Percentiles rank a stretch among this genome's conserved stretches.
Evolutionary conservation across 2,329 filamentous ascomycete genomes (phyloP).

Genomic region (Pseudocercospora cruenta): DNA sequence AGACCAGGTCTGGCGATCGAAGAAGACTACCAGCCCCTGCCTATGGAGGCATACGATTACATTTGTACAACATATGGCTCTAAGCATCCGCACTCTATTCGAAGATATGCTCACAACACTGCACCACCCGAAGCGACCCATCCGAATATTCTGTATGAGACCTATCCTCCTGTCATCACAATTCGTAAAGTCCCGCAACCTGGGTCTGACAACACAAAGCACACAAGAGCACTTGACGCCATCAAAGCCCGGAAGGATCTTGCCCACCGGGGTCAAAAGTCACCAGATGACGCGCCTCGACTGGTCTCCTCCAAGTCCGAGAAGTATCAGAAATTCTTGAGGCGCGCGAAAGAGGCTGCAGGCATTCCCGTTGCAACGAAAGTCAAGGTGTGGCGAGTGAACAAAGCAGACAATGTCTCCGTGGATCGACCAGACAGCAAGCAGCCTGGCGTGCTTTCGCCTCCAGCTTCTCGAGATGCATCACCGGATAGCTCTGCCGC

Average conservation of each 20-base stretch:
- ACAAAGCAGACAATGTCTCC: conserved; percentile 46
- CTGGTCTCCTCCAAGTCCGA: conserved; percentile 69
- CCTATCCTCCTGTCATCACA: conserved; percentile 81
- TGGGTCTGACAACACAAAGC: conserved; percentile 4
- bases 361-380: conserved; percentile 71
- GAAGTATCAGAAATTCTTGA: conserved; percentile 74
- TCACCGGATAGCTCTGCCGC: conserved; percentile 50
- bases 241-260: conserved; percentile 26
- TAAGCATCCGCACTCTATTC: conserved; percentile 68
- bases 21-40: conserved; percentile 78
- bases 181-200: conserved; percentile 74
- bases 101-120: conserved; percentile 78
- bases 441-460: conserved; percentile 47
- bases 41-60: conserved; percentile 78
- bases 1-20: conserved; percentile 65
- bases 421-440: conserved; percentile 30
- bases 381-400: conserved; percentile 75
- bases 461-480: conserved; percentile 45
- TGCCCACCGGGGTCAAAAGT: conserved; percentile 29
- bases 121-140: conserved; percentile 58
- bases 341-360: conserved; percentile 69
- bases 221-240: conserved; percentile 5
- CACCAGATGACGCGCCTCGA: conserved; percentile 60
- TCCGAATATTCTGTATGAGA: conserved; percentile 77
- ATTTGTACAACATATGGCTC: conserved; percentile 81